Percentiles rank a stretch among this genome's conserved stretches.
phyloP scores from a whole-genome alignment of 108 stramenopile species.

The Fragilaria radians region DNA sequence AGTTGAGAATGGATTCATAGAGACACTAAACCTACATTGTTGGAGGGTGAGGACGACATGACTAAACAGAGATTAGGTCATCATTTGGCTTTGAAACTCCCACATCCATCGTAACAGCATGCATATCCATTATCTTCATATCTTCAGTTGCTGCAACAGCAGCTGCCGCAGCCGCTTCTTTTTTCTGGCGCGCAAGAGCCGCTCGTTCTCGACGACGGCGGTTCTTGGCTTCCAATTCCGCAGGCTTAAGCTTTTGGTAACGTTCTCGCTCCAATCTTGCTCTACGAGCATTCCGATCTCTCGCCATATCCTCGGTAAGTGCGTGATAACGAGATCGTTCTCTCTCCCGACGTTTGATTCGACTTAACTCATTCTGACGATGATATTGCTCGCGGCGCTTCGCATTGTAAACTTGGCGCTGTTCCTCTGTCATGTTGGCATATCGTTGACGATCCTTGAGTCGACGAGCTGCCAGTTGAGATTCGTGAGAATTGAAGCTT shows the following conservation, averaged over 20 bases:
- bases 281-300: conserved; percentile 60
- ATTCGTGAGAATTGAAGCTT: conserved; percentile 33
- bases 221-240: conserved; percentile 65
- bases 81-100: too few species aligned
- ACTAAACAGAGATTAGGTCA: too few species aligned
- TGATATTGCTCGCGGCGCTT: conserved; percentile 83
- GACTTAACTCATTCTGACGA: conserved; percentile 55
- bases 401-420: conserved; percentile 71
- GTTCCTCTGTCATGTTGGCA: conserved; percentile 66
- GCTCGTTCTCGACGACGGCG: conserved; percentile 69
- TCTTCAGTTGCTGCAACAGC: conserved; percentile 6
- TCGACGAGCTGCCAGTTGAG: conserved; percentile 65
- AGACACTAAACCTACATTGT: too few species aligned
- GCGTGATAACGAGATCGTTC: conserved; percentile 69
- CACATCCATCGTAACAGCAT: too few species aligned
- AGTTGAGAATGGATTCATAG: too few species aligned
- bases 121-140: too few species aligned
- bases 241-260: conserved; percentile 61
- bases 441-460: conserved; percentile 78
- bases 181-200: conserved; percentile 39
- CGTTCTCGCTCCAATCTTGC: conserved; percentile 78
- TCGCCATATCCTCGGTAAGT: conserved; percentile 41
- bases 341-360: conserved; percentile 67
- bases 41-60: too few species aligned
- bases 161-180: conserved; percentile 16